A percentile compares a stretch with the other conserved stretches of the same genome.
Evolutionary conservation across 2,329 filamentous ascomycete species (phyloP).

Genomic region (Monilinia fructicola): DNA sequence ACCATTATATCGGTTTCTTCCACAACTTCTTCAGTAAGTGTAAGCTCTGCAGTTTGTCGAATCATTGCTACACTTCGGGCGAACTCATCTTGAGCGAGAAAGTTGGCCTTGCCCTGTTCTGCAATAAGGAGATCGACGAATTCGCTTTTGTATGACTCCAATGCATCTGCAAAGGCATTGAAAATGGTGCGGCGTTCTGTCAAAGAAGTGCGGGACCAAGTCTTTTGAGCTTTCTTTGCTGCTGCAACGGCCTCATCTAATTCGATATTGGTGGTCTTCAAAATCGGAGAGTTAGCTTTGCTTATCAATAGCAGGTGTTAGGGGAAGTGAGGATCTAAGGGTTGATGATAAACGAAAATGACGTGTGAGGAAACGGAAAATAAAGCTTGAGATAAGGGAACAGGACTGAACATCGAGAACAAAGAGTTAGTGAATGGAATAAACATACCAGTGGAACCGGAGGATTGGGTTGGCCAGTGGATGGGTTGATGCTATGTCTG

Average conservation of each 20-base stretch:
- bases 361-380: too few relatives aligned
- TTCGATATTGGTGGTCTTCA: slow-evolving; percentile 42
- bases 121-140: slow-evolving; percentile 43
- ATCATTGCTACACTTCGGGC: slow-evolving; percentile 24
- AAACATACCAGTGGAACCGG: slow-evolving; percentile 41
- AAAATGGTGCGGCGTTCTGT: slow-evolving; percentile 45
- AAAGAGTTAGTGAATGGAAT: too few relatives aligned
- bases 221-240: slow-evolving; percentile 47
- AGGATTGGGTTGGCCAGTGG: slow-evolving; percentile 23
- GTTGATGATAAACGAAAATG: too few relatives aligned
- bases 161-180: slow-evolving; percentile 41
- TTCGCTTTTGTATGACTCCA: slow-evolving; percentile 39
- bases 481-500: slow-evolving; percentile 25
- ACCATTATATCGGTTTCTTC: slow-evolving; percentile 30
- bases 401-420: too few relatives aligned
- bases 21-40: slow-evolving; percentile 23
- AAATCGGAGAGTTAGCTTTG: too few relatives aligned
- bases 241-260: slow-evolving; percentile 49
- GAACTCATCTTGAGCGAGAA: slow-evolving; percentile 27
- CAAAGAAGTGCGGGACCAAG: slow-evolving; percentile 48
- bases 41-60: slow-evolving; percentile 5
- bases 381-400: too few relatives aligned
- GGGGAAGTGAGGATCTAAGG: too few relatives aligned
- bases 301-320: too few relatives aligned
- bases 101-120: slow-evolving; percentile 52